Evolutionary conservation across 2,329 filamentous ascomycete genomes (phyloP).

Genomic region (Colletotrichum limetticola): DNA sequence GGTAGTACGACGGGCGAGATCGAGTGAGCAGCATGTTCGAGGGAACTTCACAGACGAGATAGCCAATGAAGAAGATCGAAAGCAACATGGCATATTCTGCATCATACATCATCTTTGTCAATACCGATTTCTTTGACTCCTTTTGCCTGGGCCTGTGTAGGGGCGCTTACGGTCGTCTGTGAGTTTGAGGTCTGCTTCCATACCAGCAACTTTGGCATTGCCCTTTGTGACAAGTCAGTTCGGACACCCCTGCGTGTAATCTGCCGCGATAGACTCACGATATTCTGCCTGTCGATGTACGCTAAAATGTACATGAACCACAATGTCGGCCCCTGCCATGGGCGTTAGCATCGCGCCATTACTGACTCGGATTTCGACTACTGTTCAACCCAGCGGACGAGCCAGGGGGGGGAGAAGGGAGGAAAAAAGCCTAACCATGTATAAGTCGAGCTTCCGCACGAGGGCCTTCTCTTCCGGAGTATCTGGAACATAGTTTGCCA

Average conservation of each 20-base stretch:
- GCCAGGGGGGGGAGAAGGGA: neutral
- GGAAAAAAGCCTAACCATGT: constrained; percentile 33
- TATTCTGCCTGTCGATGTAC: constrained; percentile 40
- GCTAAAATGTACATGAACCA: constrained; percentile 45
- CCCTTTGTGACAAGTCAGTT: constrained; percentile 40
- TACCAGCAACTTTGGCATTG: constrained; percentile 62
- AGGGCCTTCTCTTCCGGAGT: constrained; percentile 36
- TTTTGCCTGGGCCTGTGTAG: too few species aligned
- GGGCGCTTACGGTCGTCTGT: constrained; percentile 44
- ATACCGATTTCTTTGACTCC: too few species aligned
- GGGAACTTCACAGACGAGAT: constrained; percentile 63
- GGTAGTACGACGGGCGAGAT: constrained; percentile 58
- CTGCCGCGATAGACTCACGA: constrained; percentile 22
- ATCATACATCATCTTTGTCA: too few species aligned
- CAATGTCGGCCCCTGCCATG: constrained; percentile 39
- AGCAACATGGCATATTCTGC: constrained; percentile 59
- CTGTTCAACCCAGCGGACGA: neutral
- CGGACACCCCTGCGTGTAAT: constrained; percentile 42
- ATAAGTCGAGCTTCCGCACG: constrained; percentile 43
- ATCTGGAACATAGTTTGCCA: constrained; percentile 27
- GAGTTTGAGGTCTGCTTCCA: constrained; percentile 56
- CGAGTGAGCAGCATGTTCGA: constrained; percentile 62
- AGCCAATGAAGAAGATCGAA: constrained; percentile 64
- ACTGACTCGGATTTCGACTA: neutral
- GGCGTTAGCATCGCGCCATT: neutral